A percentile compares a stretch with the other conserved stretches of the same genome.
These are phyloP conservation scores for Penicillium psychrosexuale DNA, from an alignment of 2,329 filamentous ascomycete genomes.

Conservation along the genomic window DNA sequence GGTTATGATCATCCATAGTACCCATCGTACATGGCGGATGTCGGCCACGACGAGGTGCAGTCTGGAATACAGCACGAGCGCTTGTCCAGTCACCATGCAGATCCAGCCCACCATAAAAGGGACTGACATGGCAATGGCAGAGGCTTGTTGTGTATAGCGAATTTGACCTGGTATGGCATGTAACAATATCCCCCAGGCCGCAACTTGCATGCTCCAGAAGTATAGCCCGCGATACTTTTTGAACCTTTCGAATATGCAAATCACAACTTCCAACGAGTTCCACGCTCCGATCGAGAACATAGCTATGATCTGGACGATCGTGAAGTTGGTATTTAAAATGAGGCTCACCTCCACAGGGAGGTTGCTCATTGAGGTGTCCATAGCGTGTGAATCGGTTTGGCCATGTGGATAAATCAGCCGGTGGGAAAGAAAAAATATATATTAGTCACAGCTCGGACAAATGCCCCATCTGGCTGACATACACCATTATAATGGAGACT, in stretches of 20 bases:
- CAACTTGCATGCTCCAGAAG: conserved; percentile 46
- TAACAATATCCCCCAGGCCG: conserved; percentile 37
- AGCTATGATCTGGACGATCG: not conserved
- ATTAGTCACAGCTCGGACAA: not conserved
- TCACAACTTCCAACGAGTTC: conserved; percentile 44
- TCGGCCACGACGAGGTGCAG: conserved; percentile 42
- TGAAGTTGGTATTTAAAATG: not conserved
- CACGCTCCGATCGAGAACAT: conserved; percentile 24
- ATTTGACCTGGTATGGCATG: conserved; percentile 29
- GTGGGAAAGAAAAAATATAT: not conserved
- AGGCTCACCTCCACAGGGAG: conserved; percentile 1
- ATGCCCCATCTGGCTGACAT: not conserved
- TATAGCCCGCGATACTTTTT: conserved; percentile 42
- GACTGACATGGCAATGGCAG: not conserved
- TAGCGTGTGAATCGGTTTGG: not conserved
- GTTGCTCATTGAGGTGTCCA: conserved; percentile 7
- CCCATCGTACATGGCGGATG: conserved; percentile 30
- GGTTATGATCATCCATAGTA: conserved; percentile 44
- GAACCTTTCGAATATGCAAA: conserved; percentile 46
- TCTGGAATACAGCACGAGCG: conserved; percentile 46
- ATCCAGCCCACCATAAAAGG: conserved; percentile 34
- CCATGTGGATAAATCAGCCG: not conserved
- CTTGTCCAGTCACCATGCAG: conserved; percentile 39
- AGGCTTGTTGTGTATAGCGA: not conserved
- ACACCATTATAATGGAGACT: not conserved